These are phyloP conservation scores for Backusella morwellensis DNA, from an alignment of 192 early-diverging fungal species.

Conservation along the genomic window DNA sequence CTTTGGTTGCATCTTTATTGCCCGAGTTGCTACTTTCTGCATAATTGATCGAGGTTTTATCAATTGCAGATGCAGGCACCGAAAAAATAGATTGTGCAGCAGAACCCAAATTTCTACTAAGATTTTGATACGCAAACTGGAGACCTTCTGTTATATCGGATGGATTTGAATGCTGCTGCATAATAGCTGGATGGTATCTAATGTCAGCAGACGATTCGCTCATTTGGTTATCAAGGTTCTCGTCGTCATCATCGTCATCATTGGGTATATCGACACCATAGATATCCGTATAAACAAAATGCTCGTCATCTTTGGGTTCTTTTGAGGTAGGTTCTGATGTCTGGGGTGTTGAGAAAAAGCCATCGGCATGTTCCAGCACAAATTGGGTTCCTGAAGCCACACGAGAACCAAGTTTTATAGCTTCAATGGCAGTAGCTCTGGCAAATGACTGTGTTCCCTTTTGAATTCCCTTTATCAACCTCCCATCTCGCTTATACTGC, in stretches of 20 bases:
- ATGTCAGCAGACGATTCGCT: not conserved
- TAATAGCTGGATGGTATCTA: not conserved
- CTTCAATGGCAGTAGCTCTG: constrained; percentile 85
- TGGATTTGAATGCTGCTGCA: not conserved
- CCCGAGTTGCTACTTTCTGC: constrained; percentile 46
- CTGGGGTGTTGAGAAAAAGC: constrained; percentile 57
- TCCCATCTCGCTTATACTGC: constrained; percentile 91
- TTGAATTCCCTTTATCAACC: constrained; percentile 83
- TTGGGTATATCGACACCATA: not conserved
- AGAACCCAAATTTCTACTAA: constrained; percentile 76
- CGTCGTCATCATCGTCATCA: not conserved
- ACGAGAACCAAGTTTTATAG: constrained; percentile 83
- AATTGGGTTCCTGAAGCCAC: constrained; percentile 89
- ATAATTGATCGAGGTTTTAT: constrained; percentile 74
- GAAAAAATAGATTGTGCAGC: constrained; percentile 90
- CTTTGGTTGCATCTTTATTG: constrained; percentile 35
- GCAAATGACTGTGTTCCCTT: constrained; percentile 89
- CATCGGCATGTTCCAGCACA: constrained; percentile 87
- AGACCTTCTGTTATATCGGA: constrained; percentile 49
- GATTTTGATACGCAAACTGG: constrained; percentile 75
- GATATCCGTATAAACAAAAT: constrained; percentile 4
- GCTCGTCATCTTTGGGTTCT: not conserved
- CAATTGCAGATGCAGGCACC: constrained; percentile 82
- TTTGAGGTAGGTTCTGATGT: not conserved
- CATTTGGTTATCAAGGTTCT: constrained; percentile 3